These are phyloP conservation scores for Penicillium crystallinum DNA, from an alignment of 495 filamentous ascomycete species.

Conservation along the genomic window DNA sequence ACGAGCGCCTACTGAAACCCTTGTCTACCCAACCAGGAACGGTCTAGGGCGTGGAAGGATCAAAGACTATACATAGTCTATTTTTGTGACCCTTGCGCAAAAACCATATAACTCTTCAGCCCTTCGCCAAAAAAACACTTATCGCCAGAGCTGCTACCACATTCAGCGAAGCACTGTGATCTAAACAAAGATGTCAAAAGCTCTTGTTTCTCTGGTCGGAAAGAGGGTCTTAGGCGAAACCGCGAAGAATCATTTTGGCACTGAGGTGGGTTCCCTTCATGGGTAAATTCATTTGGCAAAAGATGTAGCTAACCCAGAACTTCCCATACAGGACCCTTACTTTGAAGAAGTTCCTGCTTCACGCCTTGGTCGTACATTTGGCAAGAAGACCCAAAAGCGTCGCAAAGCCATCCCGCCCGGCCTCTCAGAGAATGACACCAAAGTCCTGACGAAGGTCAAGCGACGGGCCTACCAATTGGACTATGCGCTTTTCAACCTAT, in stretches of 20 bases:
- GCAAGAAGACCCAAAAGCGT: conserved; percentile 58
- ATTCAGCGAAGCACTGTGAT: background rate
- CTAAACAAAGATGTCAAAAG: conserved; percentile 43
- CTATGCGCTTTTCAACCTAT: conserved; percentile 67
- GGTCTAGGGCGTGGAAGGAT: background rate
- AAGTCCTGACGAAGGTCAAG: conserved; percentile 75
- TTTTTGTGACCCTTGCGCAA: conserved; percentile 15
- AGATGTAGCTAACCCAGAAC: conserved; percentile 2
- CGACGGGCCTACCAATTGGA: conserved; percentile 77
- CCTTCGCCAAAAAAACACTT: background rate
- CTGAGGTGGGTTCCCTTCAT: conserved; percentile 51
- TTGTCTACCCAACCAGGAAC: conserved; percentile 5
- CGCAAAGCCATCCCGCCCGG: conserved; percentile 66
- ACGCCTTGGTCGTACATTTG: conserved; percentile 53
- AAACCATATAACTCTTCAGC: conserved; percentile 12
- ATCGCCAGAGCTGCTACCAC: background rate
- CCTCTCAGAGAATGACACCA: conserved; percentile 71
- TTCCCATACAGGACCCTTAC: conserved; percentile 56
- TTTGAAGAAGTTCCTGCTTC: conserved; percentile 67
- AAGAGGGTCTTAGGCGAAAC: conserved; percentile 65
- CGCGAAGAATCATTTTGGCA: conserved; percentile 61
- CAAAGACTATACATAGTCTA: conserved; percentile 13
- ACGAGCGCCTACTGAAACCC: conserved; percentile 17
- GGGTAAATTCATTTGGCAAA: background rate
- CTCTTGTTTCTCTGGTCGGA: conserved; percentile 52